phyloP scores from a whole-genome alignment of 2,329 filamentous ascomycete species.

The Salinomyces thailandicus region DNA sequence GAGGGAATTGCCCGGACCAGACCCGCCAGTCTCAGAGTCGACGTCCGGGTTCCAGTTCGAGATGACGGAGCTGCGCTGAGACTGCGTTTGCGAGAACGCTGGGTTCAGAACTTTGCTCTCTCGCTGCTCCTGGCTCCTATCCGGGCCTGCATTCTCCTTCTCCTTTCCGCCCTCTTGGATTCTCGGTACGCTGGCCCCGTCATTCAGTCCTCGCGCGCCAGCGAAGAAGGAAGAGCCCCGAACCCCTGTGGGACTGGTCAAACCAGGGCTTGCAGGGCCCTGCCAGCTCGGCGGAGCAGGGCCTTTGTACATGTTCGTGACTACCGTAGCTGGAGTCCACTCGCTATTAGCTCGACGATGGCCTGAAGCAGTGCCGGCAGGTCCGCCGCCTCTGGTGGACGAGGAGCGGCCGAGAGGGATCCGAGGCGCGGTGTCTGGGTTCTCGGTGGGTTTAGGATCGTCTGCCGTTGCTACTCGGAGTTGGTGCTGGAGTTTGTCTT shows the following conservation, averaged over 20 bases:
- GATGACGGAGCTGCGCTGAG: conserved; percentile 16
- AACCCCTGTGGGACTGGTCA: conserved; percentile 44
- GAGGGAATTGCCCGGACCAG: too few species aligned
- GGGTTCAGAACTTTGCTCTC: conserved; percentile 21
- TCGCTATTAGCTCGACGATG: conserved; percentile 38
- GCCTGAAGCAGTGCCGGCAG: too few species aligned
- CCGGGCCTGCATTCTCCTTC: conserved; percentile 11
- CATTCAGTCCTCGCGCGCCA: too few species aligned
- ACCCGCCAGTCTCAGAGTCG: conserved; percentile 9
- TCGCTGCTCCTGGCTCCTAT: conserved; percentile 14
- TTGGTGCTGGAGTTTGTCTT: conserved; percentile 5
- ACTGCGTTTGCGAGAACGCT: too few species aligned
- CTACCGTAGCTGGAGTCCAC: conserved; percentile 49
- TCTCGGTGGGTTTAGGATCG: conserved; percentile 32
- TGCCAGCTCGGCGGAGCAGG: conserved; percentile 20
- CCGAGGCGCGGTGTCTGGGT: conserved; percentile 64
- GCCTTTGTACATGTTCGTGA: conserved; percentile 84
- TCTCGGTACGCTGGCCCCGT: too few species aligned
- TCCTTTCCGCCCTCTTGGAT: too few species aligned
- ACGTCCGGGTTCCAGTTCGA: conserved; percentile 9
- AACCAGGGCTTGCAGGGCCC: conserved; percentile 36
- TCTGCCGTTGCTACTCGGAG: conserved; percentile 6
- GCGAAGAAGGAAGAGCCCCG: conserved; percentile 56
- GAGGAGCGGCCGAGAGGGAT: conserved; percentile 56
- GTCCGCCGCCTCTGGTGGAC: conserved; percentile 26